Evolutionary conservation across 129 eudicot species (phyloP), one percentile per base, ranked within the genome.

Genomic region (Apium graveolens): DNA sequence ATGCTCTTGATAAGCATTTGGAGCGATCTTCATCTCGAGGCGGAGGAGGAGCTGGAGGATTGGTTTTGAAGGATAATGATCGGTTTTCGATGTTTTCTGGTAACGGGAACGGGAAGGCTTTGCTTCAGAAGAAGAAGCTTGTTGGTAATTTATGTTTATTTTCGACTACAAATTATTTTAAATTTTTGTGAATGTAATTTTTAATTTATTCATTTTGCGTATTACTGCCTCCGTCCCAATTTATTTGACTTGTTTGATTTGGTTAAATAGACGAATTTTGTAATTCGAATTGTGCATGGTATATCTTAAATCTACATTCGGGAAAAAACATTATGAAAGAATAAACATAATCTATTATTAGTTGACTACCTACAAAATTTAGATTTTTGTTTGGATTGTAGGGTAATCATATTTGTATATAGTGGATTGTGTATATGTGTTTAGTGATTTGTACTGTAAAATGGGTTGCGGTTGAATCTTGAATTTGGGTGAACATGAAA

Each of bases 1-100:
- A 69, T 31, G 81, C 76, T 42, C 81, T 78, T 14, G 76, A 78
- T 74, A 78, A 65, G 76, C 81, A 78, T 32, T 46, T 78, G 48
- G 81, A 78, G 12, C 75, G 76, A 31, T 78, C 81, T 20, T 78
- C 81, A 16, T 78, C 81, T 24, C 51, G 81, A 45, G 81, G 55
- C 24, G 20, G 51, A 46, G 51, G 60, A 16, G 55, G 24, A 3
- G 24, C n/a, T 7, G 66, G 81, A 31, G 81, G 74, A 62, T 41
- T 66, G 29, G 35, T 16, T 38, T 17, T 24, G 8, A 78, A 77
- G 60, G 75, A 45, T 31, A 78, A 78, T 31, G 81, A 78, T 44
- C 75, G 75, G 26, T 32, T 66, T 5, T 62, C 73, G 7, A 8
- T 21, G 73, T 24, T 66, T 11, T 29, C 73, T 1, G 74, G 65